A percentile compares a stretch with the other conserved stretches of the same genome.
Evolutionary conservation across 2,329 filamentous ascomycete genomes (phyloP).

Genomic region (Nannizziopsis barbatae): DNA sequence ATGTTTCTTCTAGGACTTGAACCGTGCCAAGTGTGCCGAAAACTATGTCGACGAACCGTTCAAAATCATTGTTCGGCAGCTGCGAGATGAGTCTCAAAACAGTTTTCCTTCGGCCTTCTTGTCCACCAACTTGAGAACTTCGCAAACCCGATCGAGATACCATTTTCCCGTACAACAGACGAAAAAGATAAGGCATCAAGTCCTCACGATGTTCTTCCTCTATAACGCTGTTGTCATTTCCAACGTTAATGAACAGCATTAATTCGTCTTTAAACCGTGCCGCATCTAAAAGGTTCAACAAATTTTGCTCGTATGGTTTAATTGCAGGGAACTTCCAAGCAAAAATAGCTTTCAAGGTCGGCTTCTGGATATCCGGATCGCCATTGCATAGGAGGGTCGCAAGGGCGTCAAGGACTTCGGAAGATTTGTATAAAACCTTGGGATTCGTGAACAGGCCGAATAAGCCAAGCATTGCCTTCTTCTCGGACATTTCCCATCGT

Average conservation of each 20-base stretch:
- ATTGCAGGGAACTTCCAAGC: conserved; percentile 78
- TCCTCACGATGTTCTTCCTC: conserved; percentile 59
- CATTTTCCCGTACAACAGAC: conserved; percentile 78
- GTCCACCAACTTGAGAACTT: conserved; percentile 61
- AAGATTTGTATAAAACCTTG: conserved; percentile 64
- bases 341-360: conserved; percentile 70
- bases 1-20: conserved; percentile 44
- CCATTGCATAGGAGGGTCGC: conserved; percentile 72
- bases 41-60: conserved; percentile 71
- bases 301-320: conserved; percentile 67
- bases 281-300: conserved; percentile 81
- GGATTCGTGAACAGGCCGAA: conserved; percentile 83
- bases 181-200: conserved; percentile 75
- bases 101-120: conserved; percentile 63
- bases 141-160: conserved; percentile 68
- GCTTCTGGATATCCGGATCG: conserved; percentile 78
- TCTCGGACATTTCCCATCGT: conserved; percentile 50
- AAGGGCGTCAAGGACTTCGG: conserved; percentile 64
- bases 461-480: conserved; percentile 68
- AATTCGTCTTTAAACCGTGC: conserved; percentile 86
- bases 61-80: conserved; percentile 61
- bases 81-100: conserved; percentile 69
- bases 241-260: conserved; percentile 71
- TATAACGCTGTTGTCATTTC: conserved; percentile 53
- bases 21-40: conserved; percentile 58